Conservation (phyloP, 1,139 yeast species). For the Debaryomycetaceae sp. region DNA sequence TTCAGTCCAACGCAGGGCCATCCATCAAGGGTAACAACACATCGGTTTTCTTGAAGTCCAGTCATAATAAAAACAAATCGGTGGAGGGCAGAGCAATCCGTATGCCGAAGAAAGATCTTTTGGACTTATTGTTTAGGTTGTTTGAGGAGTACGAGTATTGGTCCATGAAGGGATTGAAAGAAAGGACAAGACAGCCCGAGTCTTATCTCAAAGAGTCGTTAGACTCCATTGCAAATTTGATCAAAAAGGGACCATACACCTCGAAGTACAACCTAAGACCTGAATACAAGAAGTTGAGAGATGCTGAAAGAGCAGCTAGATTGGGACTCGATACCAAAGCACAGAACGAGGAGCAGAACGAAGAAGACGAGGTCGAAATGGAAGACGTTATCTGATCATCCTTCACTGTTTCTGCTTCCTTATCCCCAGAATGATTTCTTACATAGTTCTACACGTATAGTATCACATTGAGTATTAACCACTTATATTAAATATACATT, state of each 20-base stretch:
- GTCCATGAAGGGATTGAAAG: slow-evolving; percentile 92
- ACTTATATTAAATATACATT: slow-evolving; percentile 15
- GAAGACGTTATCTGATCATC: slow-evolving; percentile 41
- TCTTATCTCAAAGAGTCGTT: slow-evolving; percentile 85
- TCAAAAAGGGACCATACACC: slow-evolving; percentile 95
- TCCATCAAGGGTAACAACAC: slow-evolving; percentile 68
- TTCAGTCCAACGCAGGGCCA: slow-evolving; percentile 82
- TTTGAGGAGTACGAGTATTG: slow-evolving; percentile 96
- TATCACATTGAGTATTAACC: slow-evolving; percentile 6
- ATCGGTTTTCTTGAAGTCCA: slow-evolving; percentile 53
- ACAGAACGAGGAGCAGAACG: slow-evolving; percentile 44
- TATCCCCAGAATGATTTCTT: too few species aligned
- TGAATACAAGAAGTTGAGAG: slow-evolving; percentile 80
- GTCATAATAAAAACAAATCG: slow-evolving; percentile 32
- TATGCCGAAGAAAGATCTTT: slow-evolving; percentile 87
- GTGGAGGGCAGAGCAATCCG: slow-evolving; percentile 88
- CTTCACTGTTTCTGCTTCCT: too few species aligned
- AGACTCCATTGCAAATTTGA: slow-evolving; percentile 84
- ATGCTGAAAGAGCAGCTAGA: slow-evolving; percentile 69
- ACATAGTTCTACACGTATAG: slow-evolving; percentile 1
- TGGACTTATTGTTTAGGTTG: slow-evolving; percentile 81
- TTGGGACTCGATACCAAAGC: slow-evolving; percentile 44
- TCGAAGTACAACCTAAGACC: slow-evolving; percentile 86
- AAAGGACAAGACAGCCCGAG: slow-evolving; percentile 95
- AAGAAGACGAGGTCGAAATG: slow-evolving; percentile 45